Conservation (phyloP, 2,329 filamentous ascomycete species). For the Coniochaeta hoffmannii region DNA sequence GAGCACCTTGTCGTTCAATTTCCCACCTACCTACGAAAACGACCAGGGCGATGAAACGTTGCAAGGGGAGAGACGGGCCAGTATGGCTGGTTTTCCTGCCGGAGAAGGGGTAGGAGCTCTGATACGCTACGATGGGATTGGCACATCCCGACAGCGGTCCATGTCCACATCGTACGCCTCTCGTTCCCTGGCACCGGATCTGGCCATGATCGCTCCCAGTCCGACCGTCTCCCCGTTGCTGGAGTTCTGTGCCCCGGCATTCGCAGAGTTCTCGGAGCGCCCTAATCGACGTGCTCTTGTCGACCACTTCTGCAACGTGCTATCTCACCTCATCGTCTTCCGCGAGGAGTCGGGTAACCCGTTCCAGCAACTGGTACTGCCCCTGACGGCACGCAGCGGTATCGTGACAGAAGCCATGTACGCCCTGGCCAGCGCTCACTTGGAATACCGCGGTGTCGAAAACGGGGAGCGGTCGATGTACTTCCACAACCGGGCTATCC, state of each 20-base stretch:
- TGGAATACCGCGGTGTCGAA: conserved; percentile 56
- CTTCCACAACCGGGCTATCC: conserved; percentile 53
- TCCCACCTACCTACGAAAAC: not conserved
- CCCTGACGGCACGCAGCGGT: conserved; percentile 45
- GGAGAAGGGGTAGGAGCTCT: not conserved
- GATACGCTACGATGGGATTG: not conserved
- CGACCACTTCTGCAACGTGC: conserved; percentile 56
- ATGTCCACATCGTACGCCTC: not conserved
- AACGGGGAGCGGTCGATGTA: conserved; percentile 47
- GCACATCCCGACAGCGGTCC: not conserved
- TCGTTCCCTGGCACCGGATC: conserved; percentile 17
- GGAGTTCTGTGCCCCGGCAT: conserved; percentile 45
- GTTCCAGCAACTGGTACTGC: conserved; percentile 56
- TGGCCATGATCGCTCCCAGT: conserved; percentile 33
- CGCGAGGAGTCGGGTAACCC: conserved; percentile 56
- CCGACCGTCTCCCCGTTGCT: conserved; percentile 32
- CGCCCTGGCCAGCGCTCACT: conserved; percentile 74
- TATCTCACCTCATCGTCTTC: conserved; percentile 59
- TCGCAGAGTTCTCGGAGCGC: conserved; percentile 48
- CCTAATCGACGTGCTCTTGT: conserved; percentile 48
- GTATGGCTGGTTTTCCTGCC: not conserved
- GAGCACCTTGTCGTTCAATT: not conserved
- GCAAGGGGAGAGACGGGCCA: not conserved
- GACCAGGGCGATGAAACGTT: not conserved
- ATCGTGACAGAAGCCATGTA: conserved; percentile 77